A percentile compares a stretch with the other conserved stretches of the same genome.
phyloP scores from a whole-genome alignment of 768 basidiomycete genomes.

The Lentinula sp. region DNA sequence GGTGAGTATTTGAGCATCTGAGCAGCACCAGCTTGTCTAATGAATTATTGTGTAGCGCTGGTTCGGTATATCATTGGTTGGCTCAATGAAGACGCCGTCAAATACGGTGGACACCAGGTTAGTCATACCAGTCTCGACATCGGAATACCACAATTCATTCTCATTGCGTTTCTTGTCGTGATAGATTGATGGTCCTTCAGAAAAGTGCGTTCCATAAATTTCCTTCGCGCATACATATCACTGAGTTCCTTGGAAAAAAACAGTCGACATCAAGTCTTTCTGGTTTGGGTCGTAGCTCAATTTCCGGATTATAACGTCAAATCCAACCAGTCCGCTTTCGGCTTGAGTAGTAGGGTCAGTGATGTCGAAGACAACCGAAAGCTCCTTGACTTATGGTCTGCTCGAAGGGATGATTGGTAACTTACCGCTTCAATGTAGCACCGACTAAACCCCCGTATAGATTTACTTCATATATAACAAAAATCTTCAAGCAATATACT shows the following conservation, averaged over 20 bases:
- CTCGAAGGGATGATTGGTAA: not conserved
- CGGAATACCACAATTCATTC: not conserved
- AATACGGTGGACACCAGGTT: slow-evolving; percentile 32
- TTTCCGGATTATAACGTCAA: not conserved
- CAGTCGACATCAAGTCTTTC: not conserved
- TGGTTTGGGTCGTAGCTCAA: not conserved
- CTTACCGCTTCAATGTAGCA: too few relatives aligned
- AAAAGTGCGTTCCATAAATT: not conserved
- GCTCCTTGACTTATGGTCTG: not conserved
- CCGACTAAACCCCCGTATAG: too few relatives aligned
- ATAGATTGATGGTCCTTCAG: slow-evolving; percentile 1
- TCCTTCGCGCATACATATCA: not conserved
- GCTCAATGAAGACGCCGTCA: slow-evolving; percentile 32
- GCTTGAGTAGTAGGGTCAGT: not conserved
- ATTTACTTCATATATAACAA: too few relatives aligned
- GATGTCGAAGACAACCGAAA: not conserved
- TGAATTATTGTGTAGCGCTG: slow-evolving; percentile 11
- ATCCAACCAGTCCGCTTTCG: not conserved
- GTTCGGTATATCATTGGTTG: slow-evolving; percentile 31
- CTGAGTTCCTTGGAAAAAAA: not conserved
- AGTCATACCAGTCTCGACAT: not conserved
- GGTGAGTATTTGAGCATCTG: slow-evolving; percentile 11
- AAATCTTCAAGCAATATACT: too few relatives aligned
- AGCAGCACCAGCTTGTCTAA: not conserved
- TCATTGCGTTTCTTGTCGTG: too few relatives aligned